These are phyloP conservation scores for Brachypodium distachyon DNA, from an alignment of 202 grass and related monocot genomes.

Conservation along the genomic window DNA sequence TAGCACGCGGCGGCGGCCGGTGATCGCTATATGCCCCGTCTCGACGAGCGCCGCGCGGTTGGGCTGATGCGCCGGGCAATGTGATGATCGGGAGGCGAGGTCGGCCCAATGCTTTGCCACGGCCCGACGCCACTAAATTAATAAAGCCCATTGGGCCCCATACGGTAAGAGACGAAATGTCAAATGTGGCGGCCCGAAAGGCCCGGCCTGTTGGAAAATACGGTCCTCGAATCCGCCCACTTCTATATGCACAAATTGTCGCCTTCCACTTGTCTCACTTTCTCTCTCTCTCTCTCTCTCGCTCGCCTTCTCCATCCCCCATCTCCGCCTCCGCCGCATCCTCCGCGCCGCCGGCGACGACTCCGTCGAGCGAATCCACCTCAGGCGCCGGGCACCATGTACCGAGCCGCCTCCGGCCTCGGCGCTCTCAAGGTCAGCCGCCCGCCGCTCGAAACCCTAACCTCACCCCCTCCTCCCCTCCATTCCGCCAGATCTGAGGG, in stretches of 20 bases:
- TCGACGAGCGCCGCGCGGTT: slow-evolving; percentile 27
- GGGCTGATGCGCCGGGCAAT: not conserved
- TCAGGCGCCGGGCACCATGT: slow-evolving; percentile 39
- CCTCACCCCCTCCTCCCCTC: not conserved
- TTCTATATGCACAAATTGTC: not conserved
- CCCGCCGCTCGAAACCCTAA: slow-evolving; percentile 1
- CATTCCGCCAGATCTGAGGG: slow-evolving; percentile 32
- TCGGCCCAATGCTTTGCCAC: not conserved
- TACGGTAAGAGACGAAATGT: not conserved
- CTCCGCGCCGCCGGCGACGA: slow-evolving; percentile 26
- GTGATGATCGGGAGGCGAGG: no score
- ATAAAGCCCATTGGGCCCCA: not conserved
- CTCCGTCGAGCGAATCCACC: not conserved
- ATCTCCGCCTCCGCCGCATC: not conserved
- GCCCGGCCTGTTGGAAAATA: not conserved
- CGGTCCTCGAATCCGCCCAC: not conserved
- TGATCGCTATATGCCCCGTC: slow-evolving; percentile 35
- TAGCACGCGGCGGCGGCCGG: slow-evolving; percentile 29
- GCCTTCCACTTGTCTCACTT: slow-evolving; percentile 20
- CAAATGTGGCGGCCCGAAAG: no score
- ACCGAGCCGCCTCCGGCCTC: slow-evolving; percentile 52
- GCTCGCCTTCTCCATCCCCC: not conserved
- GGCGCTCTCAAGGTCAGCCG: slow-evolving; percentile 62
- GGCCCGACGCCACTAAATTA: not conserved
- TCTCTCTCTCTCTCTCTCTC: no score